Evolutionary conservation across 345 rosid genomes (phyloP).

Genomic region (Pseudoturritis turrita): DNA sequence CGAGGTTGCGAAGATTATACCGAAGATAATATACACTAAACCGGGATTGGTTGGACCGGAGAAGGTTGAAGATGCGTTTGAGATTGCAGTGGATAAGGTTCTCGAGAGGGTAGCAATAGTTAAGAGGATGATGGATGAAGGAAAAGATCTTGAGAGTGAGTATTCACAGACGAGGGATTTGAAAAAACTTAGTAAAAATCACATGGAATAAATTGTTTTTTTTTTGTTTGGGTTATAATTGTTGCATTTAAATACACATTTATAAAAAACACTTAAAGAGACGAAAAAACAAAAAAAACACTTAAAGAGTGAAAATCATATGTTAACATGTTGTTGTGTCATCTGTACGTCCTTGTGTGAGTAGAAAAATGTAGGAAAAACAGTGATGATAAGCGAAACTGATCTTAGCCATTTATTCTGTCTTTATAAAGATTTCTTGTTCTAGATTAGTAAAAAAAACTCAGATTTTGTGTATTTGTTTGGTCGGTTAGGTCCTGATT

Average conservation of each 20-base stretch:
- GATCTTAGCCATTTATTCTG: too few species aligned
- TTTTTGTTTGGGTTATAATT: background rate
- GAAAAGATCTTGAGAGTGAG: conserved; percentile 17
- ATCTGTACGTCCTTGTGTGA: too few species aligned
- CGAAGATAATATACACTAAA: conserved; percentile 47
- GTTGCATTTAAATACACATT: background rate
- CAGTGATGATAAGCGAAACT: too few species aligned
- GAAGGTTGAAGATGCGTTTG: conserved; percentile 45
- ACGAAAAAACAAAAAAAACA: too few species aligned
- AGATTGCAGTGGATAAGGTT: conserved; percentile 38
- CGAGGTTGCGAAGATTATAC: conserved; percentile 46
- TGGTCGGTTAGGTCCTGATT: too few species aligned
- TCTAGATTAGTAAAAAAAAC: too few species aligned
- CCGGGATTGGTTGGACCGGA: conserved; percentile 26
- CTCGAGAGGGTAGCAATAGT: conserved; percentile 37
- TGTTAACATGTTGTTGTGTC: background rate
- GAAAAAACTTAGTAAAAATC: conserved; percentile 4
- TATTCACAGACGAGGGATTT: conserved; percentile 25
- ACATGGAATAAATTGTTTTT: background rate
- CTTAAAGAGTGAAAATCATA: background rate
- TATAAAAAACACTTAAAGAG: too few species aligned
- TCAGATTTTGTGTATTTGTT: too few species aligned
- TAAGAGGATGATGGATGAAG: conserved; percentile 21
- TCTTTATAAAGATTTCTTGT: too few species aligned
- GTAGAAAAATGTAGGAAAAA: too few species aligned